Evolutionary conservation across 768 basidiomycete genomes (phyloP).

Genomic region (Suillus fuscotomentosus): DNA sequence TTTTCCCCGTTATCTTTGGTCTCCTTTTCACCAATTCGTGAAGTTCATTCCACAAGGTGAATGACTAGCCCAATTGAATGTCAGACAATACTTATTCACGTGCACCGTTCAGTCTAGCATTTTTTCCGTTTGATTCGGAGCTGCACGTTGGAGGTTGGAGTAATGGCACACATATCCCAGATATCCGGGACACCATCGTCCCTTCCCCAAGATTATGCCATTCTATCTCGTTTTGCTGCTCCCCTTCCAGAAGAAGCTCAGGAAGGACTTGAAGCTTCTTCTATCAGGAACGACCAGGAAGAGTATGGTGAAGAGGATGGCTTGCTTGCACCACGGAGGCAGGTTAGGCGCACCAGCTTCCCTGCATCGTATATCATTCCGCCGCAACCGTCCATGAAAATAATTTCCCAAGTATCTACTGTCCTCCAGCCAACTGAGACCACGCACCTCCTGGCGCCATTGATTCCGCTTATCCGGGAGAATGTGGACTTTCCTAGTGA

Average conservation of each 20-base stretch:
- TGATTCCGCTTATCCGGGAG: conserved; percentile 53
- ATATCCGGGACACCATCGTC: conserved; percentile 40
- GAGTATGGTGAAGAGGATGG: neutral
- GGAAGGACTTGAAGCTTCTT: conserved; percentile 1
- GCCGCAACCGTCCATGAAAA: conserved; percentile 15
- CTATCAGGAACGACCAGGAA: conserved; percentile 6
- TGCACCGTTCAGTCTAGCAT: neutral
- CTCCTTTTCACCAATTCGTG: neutral
- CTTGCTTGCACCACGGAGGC: neutral
- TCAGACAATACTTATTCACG: neutral
- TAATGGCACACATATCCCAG: neutral
- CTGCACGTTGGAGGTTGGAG: neutral
- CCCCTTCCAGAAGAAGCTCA: conserved; percentile 6
- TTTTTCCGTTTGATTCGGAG: neutral
- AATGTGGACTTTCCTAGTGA: conserved; percentile 25
- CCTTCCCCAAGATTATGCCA: conserved; percentile 59
- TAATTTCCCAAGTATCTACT: conserved; percentile 20
- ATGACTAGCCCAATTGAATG: no score
- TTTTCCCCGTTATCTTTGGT: neutral
- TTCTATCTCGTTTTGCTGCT: conserved; percentile 49
- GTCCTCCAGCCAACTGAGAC: conserved; percentile 37
- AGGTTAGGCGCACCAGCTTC: conserved; percentile 22
- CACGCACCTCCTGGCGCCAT: conserved; percentile 55
- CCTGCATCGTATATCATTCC: conserved; percentile 34
- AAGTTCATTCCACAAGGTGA: neutral